Evolutionary conservation across 2,329 filamentous ascomycete species (phyloP).

Genomic region (Herpomyces periplanetae): DNA sequence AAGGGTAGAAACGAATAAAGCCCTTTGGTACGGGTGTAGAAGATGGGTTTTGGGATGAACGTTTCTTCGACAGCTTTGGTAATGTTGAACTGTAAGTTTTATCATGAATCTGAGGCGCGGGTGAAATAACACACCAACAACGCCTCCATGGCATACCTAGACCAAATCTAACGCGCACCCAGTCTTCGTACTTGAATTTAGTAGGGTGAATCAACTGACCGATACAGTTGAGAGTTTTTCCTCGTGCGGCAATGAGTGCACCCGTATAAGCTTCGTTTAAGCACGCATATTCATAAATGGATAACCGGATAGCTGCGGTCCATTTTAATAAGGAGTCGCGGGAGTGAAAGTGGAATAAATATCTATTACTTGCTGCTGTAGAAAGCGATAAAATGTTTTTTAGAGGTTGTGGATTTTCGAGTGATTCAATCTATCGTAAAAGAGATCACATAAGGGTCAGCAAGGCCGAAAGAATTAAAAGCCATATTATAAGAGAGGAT

Average conservation of each 20-base stretch:
- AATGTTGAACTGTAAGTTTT: too few relatives aligned
- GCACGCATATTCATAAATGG: constrained; percentile 73
- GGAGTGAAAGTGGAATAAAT: constrained; percentile 81
- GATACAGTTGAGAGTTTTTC: constrained; percentile 58
- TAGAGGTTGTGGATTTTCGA: constrained; percentile 34
- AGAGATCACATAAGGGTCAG: too few relatives aligned
- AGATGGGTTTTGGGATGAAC: constrained; percentile 40
- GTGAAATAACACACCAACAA: constrained; percentile 79
- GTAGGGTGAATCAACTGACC: constrained; percentile 49
- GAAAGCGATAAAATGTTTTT: constrained; percentile 87
- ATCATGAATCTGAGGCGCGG: constrained; percentile 43
- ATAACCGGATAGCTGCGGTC: constrained; percentile 66
- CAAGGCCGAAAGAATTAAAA: too few relatives aligned
- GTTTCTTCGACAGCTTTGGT: constrained; percentile 49
- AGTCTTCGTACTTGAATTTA: constrained; percentile 41
- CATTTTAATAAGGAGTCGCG: constrained; percentile 72
- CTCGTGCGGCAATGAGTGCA: constrained; percentile 74
- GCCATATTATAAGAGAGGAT: constrained; percentile 1
- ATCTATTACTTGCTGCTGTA: constrained; percentile 76
- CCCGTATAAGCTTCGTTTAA: constrained; percentile 90
- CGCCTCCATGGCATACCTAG: constrained; percentile 81
- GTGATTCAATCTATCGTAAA: constrained; percentile 28
- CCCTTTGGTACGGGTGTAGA: constrained; percentile 29
- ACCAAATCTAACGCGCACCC: constrained; percentile 77
- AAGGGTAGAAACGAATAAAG: constrained; percentile 77